Percentiles rank a stretch among this genome's conserved stretches.
These are phyloP conservation scores for Penicillium fimorum DNA, from an alignment of 495 filamentous ascomycete species.

Conservation along the genomic window DNA sequence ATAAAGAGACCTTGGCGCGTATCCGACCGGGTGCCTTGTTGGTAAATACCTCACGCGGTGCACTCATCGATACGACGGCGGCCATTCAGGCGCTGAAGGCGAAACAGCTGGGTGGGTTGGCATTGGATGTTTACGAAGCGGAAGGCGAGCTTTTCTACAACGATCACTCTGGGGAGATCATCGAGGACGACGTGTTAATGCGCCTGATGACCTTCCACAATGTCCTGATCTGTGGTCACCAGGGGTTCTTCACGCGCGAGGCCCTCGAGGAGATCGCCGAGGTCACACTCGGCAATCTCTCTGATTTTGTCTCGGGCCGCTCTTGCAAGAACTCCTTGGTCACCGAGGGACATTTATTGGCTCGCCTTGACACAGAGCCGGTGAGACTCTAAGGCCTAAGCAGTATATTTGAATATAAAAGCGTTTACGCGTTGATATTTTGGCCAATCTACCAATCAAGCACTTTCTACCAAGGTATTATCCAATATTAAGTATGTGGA, in stretches of 20 bases:
- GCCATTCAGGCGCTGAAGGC: conserved; percentile 62
- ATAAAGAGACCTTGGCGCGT: conserved; percentile 46
- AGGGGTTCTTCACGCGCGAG: conserved; percentile 69
- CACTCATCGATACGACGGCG: conserved; percentile 57
- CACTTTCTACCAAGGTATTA: neutral
- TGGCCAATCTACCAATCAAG: neutral
- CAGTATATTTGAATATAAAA: neutral
- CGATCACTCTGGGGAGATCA: conserved; percentile 65
- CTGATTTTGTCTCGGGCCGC: conserved; percentile 26
- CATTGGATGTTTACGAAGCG: conserved; percentile 83
- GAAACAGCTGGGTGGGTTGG: conserved; percentile 63
- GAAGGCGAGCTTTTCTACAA: conserved; percentile 65
- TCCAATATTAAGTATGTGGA: neutral
- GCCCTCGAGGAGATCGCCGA: conserved; percentile 63
- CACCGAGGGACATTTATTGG: conserved; percentile 35
- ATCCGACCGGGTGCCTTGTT: conserved; percentile 63
- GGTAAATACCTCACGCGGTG: conserved; percentile 66
- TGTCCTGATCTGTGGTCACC: conserved; percentile 65
- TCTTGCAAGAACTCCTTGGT: conserved; percentile 38
- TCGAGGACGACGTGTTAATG: conserved; percentile 66
- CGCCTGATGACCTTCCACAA: conserved; percentile 71
- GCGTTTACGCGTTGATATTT: conserved; percentile 3
- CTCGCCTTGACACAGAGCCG: conserved; percentile 29
- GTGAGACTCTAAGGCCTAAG: conserved; percentile 28
- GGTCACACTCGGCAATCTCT: conserved; percentile 57